Base-by-base conservation (phyloP, 1,284 basidiomycete species). In the Thelephora terrestris region DNA sequence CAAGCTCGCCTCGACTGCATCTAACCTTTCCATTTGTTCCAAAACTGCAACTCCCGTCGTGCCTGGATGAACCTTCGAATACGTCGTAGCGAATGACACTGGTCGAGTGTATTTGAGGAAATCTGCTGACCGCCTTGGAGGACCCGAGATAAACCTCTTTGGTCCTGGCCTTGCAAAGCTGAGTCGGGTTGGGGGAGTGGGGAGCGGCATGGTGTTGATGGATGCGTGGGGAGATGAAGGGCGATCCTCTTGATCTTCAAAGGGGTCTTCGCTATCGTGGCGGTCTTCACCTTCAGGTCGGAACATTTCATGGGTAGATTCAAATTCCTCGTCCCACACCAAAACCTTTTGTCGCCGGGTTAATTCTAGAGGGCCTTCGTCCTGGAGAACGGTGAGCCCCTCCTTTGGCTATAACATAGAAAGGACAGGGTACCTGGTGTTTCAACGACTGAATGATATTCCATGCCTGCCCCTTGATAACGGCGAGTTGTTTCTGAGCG, bases 401-500 rank as follows among this genome's bases (percentile, higher is more conserved):
- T 47, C 29, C 35, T 20, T 24, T 36, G 49, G 51, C 34, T 54
- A 49, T 18, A 50, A 34, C 25, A 42, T 18, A 49, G 25, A 40
- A 52, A 24, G 7, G 16, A 24, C 17, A 29, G 67, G 85, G 67
- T 55, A 89, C 86, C 14, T 69, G 60, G 58, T 86, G 81, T 55
- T 76, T 80, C 43, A 96, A 66, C 7, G 85, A 87, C 61, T 93
- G 85, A 1, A 94, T 76, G 29, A 95, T 81, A 56, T 92, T 93
- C 76, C 82, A 91, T 4, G 88, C 91, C 62, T 96, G 92, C 3
- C 91, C 92, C 64, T 93, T 92, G 54, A 95, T 81, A 6, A 95
- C 86, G 34, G 87, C 85, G 55, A 95, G 70, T 75, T 95, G 91
- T 55, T 85, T 73, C 80, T 89, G 55, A 14, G 55, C 18, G 32